A percentile compares a stretch with the other conserved stretches of the same genome.
phyloP scores from a whole-genome alignment of 164 flowering plant species.

The Tetracentron sinense region DNA sequence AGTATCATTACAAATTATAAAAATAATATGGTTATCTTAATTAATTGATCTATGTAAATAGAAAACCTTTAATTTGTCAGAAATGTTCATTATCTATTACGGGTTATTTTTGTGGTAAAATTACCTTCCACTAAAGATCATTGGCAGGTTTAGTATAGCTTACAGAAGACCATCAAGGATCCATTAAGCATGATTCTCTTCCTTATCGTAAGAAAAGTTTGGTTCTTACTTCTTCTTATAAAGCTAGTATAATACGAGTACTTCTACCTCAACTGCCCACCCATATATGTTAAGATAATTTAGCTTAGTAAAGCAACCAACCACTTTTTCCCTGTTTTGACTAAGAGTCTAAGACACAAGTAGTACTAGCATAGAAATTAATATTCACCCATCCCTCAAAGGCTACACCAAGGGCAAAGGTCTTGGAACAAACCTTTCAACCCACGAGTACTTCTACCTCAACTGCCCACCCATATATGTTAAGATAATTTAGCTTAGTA shows the following conservation, averaged over 20 bases:
- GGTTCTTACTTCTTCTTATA: no score
- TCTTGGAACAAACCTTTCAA: no score
- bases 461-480: neutral
- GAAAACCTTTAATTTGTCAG: neutral
- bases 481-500: neutral
- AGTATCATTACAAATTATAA: neutral
- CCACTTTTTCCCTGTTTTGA: neutral
- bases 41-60: neutral
- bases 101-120: no score
- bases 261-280: neutral
- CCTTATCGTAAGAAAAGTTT: neutral
- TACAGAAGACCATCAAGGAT: neutral
- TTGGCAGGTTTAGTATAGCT: no score
- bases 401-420: no score
- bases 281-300: neutral
- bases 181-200: neutral
- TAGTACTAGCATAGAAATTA: no score
- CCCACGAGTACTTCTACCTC: neutral
- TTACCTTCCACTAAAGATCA: no score
- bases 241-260: no score
- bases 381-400: no score
- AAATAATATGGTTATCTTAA: neutral
- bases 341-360: no score
- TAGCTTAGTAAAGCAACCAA: neutral
- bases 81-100: neutral